Evolutionary conservation across 495 filamentous ascomycete species (phyloP), one percentile per base, ranked within the genome.

Genomic region (Beverwykella pulmonaria): DNA sequence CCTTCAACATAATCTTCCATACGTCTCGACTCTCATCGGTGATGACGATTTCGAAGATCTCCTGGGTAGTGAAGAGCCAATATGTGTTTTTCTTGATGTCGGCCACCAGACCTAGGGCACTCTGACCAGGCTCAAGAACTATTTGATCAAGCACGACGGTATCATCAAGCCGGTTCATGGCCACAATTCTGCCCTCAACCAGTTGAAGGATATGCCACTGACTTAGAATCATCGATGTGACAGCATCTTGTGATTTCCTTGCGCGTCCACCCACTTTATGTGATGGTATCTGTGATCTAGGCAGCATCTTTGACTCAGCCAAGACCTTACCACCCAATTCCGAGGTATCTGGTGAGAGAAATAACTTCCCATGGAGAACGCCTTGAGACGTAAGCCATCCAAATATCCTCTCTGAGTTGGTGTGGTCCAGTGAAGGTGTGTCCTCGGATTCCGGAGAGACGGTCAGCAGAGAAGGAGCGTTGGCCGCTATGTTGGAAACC

Each of bases 21-120:
- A 97, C 84, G 78, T 98, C 92, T 68, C 93, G 79, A 70, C 93
- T 91, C 73, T 98, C 95, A 52, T 97, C 91, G 23, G 84, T 87
- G 19, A 91, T 88, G 10, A 92, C 90, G 49, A 98, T 89, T 79
- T 98, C 95, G 70, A 90, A 97, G 54, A 98, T 96, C 64, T 94
- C 91, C 61, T 89, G 81, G 5, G 83, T 81, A 1, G 95, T 98
- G 73, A 97, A 97, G 19, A 97, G 84, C 94, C 94, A 98, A 73
- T 90, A 97, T 0, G 94, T 98, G 64, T 91, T 93, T 79, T 97
- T 95, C 69, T 92, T 92, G 30, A 88, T 82, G 75, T 98, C 94
- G 5, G 92, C 87, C 69, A 90, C 86, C 20, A 98, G 83, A 26
- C 91, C 92, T 36, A 98, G 76, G 9, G 87, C 87, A 64, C 82